Evolutionary conservation across 2,329 filamentous ascomycete genomes (phyloP).

Genomic region (Acrocalymma vagum): DNA sequence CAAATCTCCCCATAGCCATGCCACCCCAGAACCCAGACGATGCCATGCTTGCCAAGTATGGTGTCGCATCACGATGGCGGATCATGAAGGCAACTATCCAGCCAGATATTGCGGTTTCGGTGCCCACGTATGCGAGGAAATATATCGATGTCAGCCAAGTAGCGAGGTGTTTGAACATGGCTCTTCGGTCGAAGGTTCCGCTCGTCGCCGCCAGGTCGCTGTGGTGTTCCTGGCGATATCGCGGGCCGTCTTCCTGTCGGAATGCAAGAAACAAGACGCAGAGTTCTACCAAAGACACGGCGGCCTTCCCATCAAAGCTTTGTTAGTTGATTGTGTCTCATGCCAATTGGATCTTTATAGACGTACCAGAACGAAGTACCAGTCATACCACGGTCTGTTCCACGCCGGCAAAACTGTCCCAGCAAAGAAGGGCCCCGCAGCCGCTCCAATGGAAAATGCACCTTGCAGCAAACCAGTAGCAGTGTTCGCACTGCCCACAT

Average conservation of each 20-base stretch:
- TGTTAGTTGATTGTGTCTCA: constrained; percentile 4
- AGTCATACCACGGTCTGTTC: constrained; percentile 46
- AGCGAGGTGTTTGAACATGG: constrained; percentile 43
- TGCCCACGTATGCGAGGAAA: constrained; percentile 56
- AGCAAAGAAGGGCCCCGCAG: constrained; percentile 48
- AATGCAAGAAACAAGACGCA: constrained; percentile 46
- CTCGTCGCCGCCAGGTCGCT: constrained; percentile 9
- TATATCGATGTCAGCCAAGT: constrained; percentile 55
- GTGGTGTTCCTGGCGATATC: constrained; percentile 39
- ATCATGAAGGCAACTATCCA: constrained; percentile 59
- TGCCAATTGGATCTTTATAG: not conserved
- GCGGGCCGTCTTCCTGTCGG: constrained; percentile 41
- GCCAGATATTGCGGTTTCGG: constrained; percentile 55
- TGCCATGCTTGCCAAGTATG: constrained; percentile 49
- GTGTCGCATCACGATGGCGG: constrained; percentile 47
- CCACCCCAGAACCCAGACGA: constrained; percentile 57
- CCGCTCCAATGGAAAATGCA: constrained; percentile 50
- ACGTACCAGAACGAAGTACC: constrained; percentile 52
- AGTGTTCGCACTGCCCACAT: constrained; percentile 50
- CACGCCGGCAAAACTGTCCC: constrained; percentile 36
- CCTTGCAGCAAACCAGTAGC: constrained; percentile 53
- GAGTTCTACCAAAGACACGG: constrained; percentile 29
- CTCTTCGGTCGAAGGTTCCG: constrained; percentile 12
- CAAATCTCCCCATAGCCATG: constrained; percentile 52
- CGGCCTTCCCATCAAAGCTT: constrained; percentile 13